Evolutionary conservation across 2,329 filamentous ascomycete species (phyloP).

Genomic region (Colletotrichum paranaense): DNA sequence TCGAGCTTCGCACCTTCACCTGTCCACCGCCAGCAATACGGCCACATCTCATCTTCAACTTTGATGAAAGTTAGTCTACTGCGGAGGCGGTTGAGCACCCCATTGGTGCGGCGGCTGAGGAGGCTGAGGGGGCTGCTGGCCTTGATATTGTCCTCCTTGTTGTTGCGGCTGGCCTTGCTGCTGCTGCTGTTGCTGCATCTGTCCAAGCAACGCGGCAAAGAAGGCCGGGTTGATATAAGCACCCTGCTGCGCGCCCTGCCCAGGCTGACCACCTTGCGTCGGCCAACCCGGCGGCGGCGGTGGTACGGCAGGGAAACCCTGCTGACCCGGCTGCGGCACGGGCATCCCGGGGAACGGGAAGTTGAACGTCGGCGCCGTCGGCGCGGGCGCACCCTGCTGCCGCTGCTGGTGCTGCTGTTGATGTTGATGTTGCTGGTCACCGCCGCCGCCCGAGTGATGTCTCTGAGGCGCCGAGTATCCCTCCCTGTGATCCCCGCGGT

Average conservation of each 20-base stretch:
- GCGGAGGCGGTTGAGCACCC: conserved; percentile 31
- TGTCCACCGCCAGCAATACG: too few relatives aligned
- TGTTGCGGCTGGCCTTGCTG: neutral
- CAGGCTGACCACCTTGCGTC: conserved; percentile 45
- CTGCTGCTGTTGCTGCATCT: conserved; percentile 51
- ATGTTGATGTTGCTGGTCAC: conserved; percentile 32
- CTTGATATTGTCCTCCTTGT: conserved; percentile 36
- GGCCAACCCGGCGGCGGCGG: conserved; percentile 54
- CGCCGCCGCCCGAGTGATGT: conserved; percentile 1
- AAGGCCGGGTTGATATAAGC: conserved; percentile 70
- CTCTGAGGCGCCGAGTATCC: conserved; percentile 54
- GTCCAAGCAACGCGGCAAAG: conserved; percentile 60
- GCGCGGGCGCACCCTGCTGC: conserved; percentile 39
- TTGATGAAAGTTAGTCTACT: neutral
- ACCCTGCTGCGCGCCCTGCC: conserved; percentile 50
- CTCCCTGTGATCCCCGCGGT: conserved; percentile 48
- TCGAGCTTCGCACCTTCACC: neutral
- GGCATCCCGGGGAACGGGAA: conserved; percentile 59
- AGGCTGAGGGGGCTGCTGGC: conserved; percentile 43
- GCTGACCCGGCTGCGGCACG: conserved; percentile 44
- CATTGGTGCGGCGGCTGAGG: conserved; percentile 37
- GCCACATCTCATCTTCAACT: neutral
- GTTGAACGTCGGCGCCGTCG: conserved; percentile 49
- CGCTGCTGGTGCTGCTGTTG: conserved; percentile 43
- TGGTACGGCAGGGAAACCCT: conserved; percentile 49